phyloP scores from a whole-genome alignment of 129 eudicot genomes.

The Lactuca saligna region DNA sequence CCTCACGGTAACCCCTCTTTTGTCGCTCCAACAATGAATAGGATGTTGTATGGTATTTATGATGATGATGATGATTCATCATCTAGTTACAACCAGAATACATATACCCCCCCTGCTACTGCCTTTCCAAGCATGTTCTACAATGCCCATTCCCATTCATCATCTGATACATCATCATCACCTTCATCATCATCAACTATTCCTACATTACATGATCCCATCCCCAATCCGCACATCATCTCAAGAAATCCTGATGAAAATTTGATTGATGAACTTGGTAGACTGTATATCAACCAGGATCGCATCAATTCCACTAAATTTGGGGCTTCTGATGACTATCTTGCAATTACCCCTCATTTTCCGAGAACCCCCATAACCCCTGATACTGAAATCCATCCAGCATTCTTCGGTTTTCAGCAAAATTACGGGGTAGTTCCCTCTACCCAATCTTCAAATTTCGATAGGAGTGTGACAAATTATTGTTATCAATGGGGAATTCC shows the following conservation, averaged over 20 bases:
- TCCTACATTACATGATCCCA: slow-evolving; percentile 48
- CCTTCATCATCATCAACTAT: slow-evolving; percentile 30
- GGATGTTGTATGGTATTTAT: slow-evolving; percentile 43
- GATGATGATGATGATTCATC: slow-evolving; percentile 39
- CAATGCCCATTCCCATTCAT: slow-evolving; percentile 48
- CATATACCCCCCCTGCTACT: slow-evolving; percentile 53
- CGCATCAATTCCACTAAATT: slow-evolving; percentile 32
- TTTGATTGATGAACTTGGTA: slow-evolving; percentile 44
- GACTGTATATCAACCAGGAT: slow-evolving; percentile 44
- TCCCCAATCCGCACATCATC: slow-evolving; percentile 28
- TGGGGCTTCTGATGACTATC: slow-evolving; percentile 37
- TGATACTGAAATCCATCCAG: slow-evolving; percentile 30
- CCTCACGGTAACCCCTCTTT: slow-evolving; percentile 26
- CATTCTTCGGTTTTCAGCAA: slow-evolving; percentile 35
- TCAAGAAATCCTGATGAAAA: slow-evolving; percentile 34
- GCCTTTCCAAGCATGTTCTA: slow-evolving; percentile 38
- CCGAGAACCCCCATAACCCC: slow-evolving; percentile 32
- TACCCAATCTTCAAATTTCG: slow-evolving; percentile 21
- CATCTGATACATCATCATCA: slow-evolving; percentile 24
- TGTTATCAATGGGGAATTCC: slow-evolving; percentile 47
- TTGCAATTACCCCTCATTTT: slow-evolving; percentile 29
- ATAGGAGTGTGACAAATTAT: slow-evolving; percentile 16
- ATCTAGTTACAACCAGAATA: slow-evolving; percentile 35
- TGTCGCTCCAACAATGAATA: slow-evolving; percentile 26
- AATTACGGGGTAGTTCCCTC: slow-evolving; percentile 14